Evolutionary conservation across 768 basidiomycete genomes (phyloP).

Genomic region (Collybia sordida): DNA sequence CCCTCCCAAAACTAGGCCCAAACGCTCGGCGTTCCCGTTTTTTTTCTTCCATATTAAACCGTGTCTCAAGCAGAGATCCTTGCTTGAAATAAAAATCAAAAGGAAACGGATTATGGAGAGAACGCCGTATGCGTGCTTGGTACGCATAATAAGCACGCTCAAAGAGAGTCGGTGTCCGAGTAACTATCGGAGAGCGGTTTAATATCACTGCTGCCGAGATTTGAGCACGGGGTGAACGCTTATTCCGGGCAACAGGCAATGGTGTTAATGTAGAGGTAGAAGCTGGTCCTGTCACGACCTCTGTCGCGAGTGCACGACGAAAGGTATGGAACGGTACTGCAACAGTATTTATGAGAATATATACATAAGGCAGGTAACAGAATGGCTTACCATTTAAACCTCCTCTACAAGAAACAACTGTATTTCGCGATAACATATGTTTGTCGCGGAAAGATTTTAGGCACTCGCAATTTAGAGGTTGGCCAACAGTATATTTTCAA

Average conservation of each 20-base stretch:
- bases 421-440: conserved; percentile 32
- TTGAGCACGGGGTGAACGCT: conserved; percentile 17
- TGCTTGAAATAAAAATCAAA: conserved; percentile 93
- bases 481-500: conserved; percentile 3
- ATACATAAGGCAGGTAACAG: too few species aligned
- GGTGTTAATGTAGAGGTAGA: conserved; percentile 18
- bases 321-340: conserved; percentile 13
- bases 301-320: conserved; percentile 44
- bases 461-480: background rate
- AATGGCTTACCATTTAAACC: conserved; percentile 23
- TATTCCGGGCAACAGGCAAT: conserved; percentile 13
- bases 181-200: conserved; percentile 76
- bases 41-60: conserved; percentile 76
- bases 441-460: background rate
- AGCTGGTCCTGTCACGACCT: conserved; percentile 25
- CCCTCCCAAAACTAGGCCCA: conserved; percentile 56
- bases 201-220: conserved; percentile 69
- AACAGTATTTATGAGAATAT: conserved; percentile 2
- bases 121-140: conserved; percentile 79
- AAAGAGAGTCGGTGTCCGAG: conserved; percentile 69
- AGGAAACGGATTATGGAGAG: conserved; percentile 86
- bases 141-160: conserved; percentile 83
- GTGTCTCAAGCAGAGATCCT: conserved; percentile 80
- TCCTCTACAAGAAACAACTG: conserved; percentile 28
- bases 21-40: conserved; percentile 73